These are phyloP conservation scores for Trichosporon coremiiforme DNA, from an alignment of 1,284 basidiomycete species.

Conservation along the genomic window DNA sequence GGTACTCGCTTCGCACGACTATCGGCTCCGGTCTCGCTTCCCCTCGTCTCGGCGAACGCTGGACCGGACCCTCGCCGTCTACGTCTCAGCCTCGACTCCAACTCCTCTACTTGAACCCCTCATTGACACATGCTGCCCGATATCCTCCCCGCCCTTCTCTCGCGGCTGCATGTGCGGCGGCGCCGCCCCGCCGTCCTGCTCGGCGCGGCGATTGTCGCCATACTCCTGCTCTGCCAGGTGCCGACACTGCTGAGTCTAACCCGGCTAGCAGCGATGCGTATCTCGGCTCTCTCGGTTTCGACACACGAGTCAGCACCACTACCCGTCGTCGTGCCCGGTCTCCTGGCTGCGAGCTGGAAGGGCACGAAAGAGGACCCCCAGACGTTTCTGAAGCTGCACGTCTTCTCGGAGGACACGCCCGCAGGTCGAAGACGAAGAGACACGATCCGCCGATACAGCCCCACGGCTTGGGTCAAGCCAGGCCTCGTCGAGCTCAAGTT, in stretches of 20 bases:
- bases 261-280: not conserved
- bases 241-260: not conserved
- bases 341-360: not conserved
- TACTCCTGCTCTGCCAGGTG: not conserved
- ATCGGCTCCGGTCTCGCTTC: not conserved
- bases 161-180: not conserved
- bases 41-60: not conserved
- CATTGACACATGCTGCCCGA: not conserved
- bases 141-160: not conserved
- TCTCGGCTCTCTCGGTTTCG: not conserved
- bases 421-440: conserved; percentile 25
- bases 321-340: not conserved
- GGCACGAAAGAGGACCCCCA: conserved; percentile 11
- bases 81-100: not conserved
- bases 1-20: not conserved
- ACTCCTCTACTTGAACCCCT: not conserved
- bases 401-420: conserved; percentile 37
- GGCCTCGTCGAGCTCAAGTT: conserved; percentile 40
- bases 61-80: not conserved
- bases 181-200: not conserved
- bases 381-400: conserved; percentile 39
- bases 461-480: conserved; percentile 24
- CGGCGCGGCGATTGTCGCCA: not conserved
- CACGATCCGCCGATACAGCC: conserved; percentile 32
- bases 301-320: not conserved